Conservation (phyloP, 164 flowering plant species). For the Sedum album region DNA sequence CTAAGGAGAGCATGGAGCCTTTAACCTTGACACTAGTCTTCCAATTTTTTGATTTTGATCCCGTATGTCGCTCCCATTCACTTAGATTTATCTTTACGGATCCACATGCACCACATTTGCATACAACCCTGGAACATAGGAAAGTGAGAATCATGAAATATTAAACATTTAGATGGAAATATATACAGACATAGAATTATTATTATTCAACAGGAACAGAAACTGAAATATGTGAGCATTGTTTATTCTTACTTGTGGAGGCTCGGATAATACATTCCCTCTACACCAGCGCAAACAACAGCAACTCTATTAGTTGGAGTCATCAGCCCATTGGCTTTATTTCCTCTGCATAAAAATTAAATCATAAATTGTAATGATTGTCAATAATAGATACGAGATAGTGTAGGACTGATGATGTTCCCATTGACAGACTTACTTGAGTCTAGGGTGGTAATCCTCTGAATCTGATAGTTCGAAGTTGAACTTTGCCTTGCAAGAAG, state of each 20-base stretch:
- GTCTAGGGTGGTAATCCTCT: constrained; percentile 33
- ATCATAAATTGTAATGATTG: not conserved
- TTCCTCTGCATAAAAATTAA: constrained; percentile 20
- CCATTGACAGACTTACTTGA: constrained; percentile 28
- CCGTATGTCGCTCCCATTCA: constrained; percentile 94
- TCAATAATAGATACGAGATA: not conserved
- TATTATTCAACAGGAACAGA: not conserved
- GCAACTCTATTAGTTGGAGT: constrained; percentile 44
- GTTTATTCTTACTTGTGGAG: constrained; percentile 52
- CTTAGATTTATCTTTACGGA: constrained; percentile 62
- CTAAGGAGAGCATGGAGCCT: constrained; percentile 70
- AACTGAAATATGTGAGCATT: not conserved
- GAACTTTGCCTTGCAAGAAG: constrained; percentile 79
- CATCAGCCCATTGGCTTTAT: constrained; percentile 21
- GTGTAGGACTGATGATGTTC: not conserved
- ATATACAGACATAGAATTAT: not conserved
- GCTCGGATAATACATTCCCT: constrained; percentile 62
- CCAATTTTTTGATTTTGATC: constrained; percentile 83
- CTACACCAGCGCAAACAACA: constrained; percentile 52
- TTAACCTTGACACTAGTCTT: constrained; percentile 73
- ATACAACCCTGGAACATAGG: constrained; percentile 57
- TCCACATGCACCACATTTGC: constrained; percentile 86
- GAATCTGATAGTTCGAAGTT: constrained; percentile 73
- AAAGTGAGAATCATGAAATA: not conserved
- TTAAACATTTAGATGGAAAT: not conserved